phyloP scores from a whole-genome alignment of 768 basidiomycete species.

The Suillus tomentosus region DNA sequence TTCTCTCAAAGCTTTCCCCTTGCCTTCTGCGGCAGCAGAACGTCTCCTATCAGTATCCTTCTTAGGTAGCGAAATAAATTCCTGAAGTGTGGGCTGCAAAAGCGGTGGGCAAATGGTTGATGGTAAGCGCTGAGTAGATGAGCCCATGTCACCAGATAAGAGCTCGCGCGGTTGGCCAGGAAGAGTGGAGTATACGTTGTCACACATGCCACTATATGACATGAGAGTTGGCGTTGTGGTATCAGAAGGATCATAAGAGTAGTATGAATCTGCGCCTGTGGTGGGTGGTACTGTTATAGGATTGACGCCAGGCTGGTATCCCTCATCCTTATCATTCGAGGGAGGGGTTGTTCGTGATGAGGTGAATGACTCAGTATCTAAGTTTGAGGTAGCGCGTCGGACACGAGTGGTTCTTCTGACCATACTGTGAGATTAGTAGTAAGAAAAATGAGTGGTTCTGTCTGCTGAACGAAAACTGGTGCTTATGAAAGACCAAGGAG shows the following conservation, averaged over 20 bases:
- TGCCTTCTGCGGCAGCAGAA: constrained; percentile 18
- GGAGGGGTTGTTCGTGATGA: background rate
- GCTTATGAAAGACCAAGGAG: background rate
- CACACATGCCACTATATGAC: constrained; percentile 7
- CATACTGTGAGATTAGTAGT: background rate
- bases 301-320: background rate
- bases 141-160: background rate
- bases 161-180: constrained; percentile 14
- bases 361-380: background rate
- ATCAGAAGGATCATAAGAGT: constrained; percentile 11
- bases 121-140: constrained; percentile 16
- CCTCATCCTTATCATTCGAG: background rate
- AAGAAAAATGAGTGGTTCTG: background rate
- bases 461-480: background rate
- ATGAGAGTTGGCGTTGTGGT: constrained; percentile 3
- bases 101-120: constrained; percentile 18
- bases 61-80: background rate
- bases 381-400: background rate
- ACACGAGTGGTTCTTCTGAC: background rate
- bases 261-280: background rate
- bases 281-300: background rate
- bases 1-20: constrained; percentile 15
- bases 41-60: constrained; percentile 7
- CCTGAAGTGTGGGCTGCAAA: constrained; percentile 14
- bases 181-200: constrained; percentile 18